Base-by-base conservation (phyloP, 2,329 filamentous ascomycete genomes). In the Aureobasidium sp. region DNA sequence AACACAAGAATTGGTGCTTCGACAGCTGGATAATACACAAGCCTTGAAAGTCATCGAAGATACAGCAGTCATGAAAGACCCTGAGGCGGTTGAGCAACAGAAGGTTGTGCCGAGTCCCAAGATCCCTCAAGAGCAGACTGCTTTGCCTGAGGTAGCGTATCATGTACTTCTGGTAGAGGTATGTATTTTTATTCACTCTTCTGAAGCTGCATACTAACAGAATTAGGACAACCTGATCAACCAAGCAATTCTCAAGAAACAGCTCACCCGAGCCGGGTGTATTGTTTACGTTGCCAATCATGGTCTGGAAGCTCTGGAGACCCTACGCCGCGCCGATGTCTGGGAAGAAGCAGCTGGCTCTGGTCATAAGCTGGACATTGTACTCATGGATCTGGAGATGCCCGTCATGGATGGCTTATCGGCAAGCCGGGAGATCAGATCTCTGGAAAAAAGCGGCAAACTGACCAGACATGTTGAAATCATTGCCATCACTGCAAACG, bases 341-440 rank as follows among this genome's bases (percentile, higher is more conserved):
- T 61, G 58, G 55, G 50, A 59, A 13, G 50, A 55, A 11, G n/a
- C 32, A 27, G 54, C 30, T 25, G 25, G 41, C 10, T 5, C 37
- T n/a, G 50, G 49, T 29, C 59, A 32, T 16, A 37, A 59, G 14
- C 37, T 65, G 14, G 51, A 54, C 37, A 68, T 91, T 50, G 85
- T 92, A 14, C 73, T 92, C 6, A 91, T 92, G 88, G 89, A 92
- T 69, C 79, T 91, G 53, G 88, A 91, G 68, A 92, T 92, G 69
- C 69, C 69, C 1, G 63, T 69, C 30, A 69, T 69, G 64, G 65
- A 70, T 55, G 69, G 69, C 3, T 59, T 70, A 5, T 66, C 64
- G 2, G 69, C 68, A 48, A 62, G 66, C 14, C 58, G 65, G 25
- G 59, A 64, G n/a, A 70, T 71, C 34, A 63, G 69, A 30, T 65